These are phyloP conservation scores for Polytrichum commune DNA, from an alignment of 225 moss, liverwort and hornwort species.

Conservation along the genomic window DNA sequence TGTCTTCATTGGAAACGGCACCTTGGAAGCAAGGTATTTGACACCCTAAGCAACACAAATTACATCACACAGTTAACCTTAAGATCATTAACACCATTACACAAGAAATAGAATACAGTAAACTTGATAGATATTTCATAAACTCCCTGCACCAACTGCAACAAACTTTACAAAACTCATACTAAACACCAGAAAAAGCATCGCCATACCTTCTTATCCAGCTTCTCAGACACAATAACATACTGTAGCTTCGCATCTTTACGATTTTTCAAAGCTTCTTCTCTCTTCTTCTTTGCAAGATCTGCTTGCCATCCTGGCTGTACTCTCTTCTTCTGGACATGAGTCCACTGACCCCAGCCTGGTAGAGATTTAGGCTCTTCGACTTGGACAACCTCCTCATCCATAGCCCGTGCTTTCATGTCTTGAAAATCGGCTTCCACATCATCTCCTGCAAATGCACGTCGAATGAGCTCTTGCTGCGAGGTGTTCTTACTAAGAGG, in stretches of 20 bases:
- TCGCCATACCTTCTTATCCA: slow-evolving; percentile 71
- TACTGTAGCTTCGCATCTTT: slow-evolving; percentile 83
- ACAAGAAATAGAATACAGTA: too few species aligned
- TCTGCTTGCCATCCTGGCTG: slow-evolving; percentile 72
- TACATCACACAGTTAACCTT: too few species aligned
- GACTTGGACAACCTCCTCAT: slow-evolving; percentile 57
- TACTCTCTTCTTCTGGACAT: slow-evolving; percentile 52
- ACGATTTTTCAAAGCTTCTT: slow-evolving; percentile 52
- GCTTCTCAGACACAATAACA: slow-evolving; percentile 81
- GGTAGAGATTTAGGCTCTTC: slow-evolving; percentile 65
- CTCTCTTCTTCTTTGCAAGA: slow-evolving; percentile 52
- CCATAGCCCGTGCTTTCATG: slow-evolving; percentile 62
- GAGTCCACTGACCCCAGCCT: slow-evolving; percentile 98
- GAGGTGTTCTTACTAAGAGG: slow-evolving; percentile 32
- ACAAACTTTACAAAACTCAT: background rate
- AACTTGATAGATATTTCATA: too few species aligned
- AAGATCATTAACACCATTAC: too few species aligned
- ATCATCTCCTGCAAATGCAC: slow-evolving; percentile 98
- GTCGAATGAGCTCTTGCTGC: slow-evolving; percentile 83
- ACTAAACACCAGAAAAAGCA: background rate
- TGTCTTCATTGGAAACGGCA: slow-evolving; percentile 81
- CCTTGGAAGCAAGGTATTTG: slow-evolving; percentile 60
- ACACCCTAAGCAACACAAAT: slow-evolving; percentile 38
- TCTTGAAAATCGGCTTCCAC: slow-evolving; percentile 90
- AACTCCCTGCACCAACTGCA: too few species aligned